Evolutionary conservation across 2,329 filamentous ascomycete genomes (phyloP), one percentile per base, ranked within the genome.

Genomic region (Monilinia laxa): DNA sequence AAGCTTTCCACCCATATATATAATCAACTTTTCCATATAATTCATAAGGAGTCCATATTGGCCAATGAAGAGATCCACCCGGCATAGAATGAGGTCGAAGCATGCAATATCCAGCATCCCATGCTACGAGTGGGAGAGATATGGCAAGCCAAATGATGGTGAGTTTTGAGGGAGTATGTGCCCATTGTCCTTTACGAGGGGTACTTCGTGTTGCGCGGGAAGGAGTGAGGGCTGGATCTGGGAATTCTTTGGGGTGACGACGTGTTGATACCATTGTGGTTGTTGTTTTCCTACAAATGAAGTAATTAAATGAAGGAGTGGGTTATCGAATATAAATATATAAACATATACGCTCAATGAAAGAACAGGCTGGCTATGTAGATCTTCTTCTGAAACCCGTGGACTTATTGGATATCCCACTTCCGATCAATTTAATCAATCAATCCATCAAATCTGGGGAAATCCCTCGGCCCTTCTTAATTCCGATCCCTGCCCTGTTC

Each of bases 101-200:
- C 59, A 90, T 76, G 81, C 78, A 2, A 81, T 81, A 73, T 90
- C 89, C 89, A 87, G 90, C 9, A 73, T 91, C 89, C 89, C 88
- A 90, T 10, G 84, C 73, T n/a, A 90, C 87, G 16, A 90, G 78
- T 0, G 87, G 87, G 1, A 89, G 77, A n/a, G 86, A 87, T 68
- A 89, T 71, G 20, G 81, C 72, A 16, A 90, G 81, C 88, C 88
- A 90, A 54, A 85, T 72, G 23, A 87, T 79, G 18, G 85, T 81
- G 16, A 87, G 75, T 62, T 83, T 83, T 16, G 84, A 84, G 3
- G 86, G 85, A 0, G 83, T 86, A 74, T 90, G 87, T 14, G 83
- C 80, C 85, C 86, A 87, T 67, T 70, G 66, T 56, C 47, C 28
- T 31, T 54, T 66, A 45, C 56, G 55, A 5, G 64, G 38, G 14